Evolutionary conservation across 208 protist genomes (phyloP), one percentile per base, ranked within the genome.

Genomic region (Trypanosoma grayi): DNA sequence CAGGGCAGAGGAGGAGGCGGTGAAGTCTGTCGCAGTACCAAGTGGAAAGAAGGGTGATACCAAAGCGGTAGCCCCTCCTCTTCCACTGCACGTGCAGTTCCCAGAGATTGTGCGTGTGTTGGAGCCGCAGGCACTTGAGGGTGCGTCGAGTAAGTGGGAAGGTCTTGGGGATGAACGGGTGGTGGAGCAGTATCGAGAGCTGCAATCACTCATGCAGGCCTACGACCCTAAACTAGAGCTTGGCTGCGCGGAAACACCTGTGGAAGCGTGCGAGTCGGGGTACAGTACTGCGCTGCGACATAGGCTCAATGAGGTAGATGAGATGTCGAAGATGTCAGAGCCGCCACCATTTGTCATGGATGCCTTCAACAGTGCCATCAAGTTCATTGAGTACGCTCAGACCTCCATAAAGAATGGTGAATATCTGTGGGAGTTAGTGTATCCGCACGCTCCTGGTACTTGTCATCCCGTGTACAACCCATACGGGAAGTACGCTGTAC

Each of bases 381-480:
- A 80, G 16, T 79, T 76, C 25, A 66, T 95, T 31, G 76, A 90
- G 50, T 50, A 83, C 47, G 66, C 66, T 44, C 80, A 95, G 71
- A 59, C 67, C 10, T 52, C 75, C 46, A 64, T 93, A 16, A 64
- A 55, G 7, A 36, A 45, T 11, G 86, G 85, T 8, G 31, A 76
- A 34, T 97, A 97, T 62, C 60, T 94, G 37, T 97, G 91, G 88
- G 87, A 97, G 70, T 70, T 97, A 20, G 80, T 96, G 18, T 77
- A 95, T 67, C 87, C 88, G 2, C 84, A 95, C 48, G 87, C 79
- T 13, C 79, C 84, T 2, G 84, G 74, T 4, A 91, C 85, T 14
- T 82, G 70, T 37, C 85, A 94, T 50, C 91, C 91, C 9, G 85
- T 95, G 9, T 97, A 95, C 77, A 97, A 97, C 63, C 91, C 92